Percentiles rank a stretch among this genome's conserved stretches.
phyloP scores from a whole-genome alignment of 2,329 filamentous ascomycete species.

The Fusarium sp. region DNA sequence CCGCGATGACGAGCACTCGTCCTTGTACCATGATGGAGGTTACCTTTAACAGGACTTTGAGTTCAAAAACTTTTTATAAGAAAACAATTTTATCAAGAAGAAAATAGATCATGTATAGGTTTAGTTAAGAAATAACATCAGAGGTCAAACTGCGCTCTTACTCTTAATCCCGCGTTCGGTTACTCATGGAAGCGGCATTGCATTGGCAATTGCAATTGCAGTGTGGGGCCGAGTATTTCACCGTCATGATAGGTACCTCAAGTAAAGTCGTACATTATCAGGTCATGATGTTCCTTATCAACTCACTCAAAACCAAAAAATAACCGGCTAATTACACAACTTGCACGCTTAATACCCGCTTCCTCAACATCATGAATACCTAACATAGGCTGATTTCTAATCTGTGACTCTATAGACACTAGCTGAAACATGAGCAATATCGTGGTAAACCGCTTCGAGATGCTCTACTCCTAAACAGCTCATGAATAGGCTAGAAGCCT shows the following conservation, averaged over 20 bases:
- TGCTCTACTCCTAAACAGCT: conserved; percentile 3
- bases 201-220: not conserved
- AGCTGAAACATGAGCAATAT: not conserved
- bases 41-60: not conserved
- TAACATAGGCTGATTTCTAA: not conserved
- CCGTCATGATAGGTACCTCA: conserved; percentile 20
- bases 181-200: not conserved
- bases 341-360: not conserved
- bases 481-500: not conserved
- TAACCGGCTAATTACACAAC: not conserved
- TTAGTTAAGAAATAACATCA: not conserved
- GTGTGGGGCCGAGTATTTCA: conserved; percentile 28
- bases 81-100: too few species aligned
- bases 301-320: not conserved
- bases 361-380: not conserved
- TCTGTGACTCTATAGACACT: not conserved
- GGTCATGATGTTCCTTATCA: conserved; percentile 20
- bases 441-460: conserved; percentile 3
- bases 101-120: not conserved
- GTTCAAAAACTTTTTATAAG: not conserved
- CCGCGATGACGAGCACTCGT: conserved; percentile 83
- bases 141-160: not conserved
- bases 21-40: conserved; percentile 50
- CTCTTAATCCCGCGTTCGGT: conserved; percentile 31
- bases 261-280: conserved; percentile 14